phyloP scores from a whole-genome alignment of 2,329 filamentous ascomycete genomes.

The Xylaria multiplex region DNA sequence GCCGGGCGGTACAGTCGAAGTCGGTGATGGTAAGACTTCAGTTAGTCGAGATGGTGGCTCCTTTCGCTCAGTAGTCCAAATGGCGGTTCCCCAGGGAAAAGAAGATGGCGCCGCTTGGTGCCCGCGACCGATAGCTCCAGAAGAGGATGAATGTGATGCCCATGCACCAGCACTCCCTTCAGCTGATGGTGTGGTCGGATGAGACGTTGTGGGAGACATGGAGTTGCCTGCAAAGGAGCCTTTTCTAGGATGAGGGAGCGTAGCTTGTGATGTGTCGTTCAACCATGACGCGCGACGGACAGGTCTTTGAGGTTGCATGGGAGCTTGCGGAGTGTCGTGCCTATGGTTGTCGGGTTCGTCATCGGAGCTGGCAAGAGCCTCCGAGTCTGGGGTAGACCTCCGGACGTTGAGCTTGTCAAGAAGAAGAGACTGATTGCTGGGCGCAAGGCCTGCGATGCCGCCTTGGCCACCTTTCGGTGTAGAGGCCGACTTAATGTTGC shows the following conservation, averaged over 20 bases:
- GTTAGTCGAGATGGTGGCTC: constrained; percentile 78
- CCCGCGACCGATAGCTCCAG: constrained; percentile 59
- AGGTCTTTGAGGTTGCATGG: constrained; percentile 66
- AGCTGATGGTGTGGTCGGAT: constrained; percentile 80
- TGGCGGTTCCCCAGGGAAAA: constrained; percentile 81
- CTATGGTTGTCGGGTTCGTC: constrained; percentile 81
- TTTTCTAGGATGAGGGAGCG: constrained; percentile 72
- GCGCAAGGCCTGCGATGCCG: constrained; percentile 57
- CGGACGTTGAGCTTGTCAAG: constrained; percentile 81
- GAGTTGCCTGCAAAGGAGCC: constrained; percentile 79
- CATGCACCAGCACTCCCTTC: constrained; percentile 68
- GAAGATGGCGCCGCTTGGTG: constrained; percentile 57
- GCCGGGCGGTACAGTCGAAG: constrained; percentile 63
- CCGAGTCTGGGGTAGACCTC: constrained; percentile 91
- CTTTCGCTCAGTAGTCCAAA: constrained; percentile 83
- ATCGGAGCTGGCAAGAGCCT: constrained; percentile 92
- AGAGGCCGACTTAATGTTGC: constrained; percentile 60
- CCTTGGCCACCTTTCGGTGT: constrained; percentile 63
- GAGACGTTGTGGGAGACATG: constrained; percentile 81
- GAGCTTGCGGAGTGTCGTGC: constrained; percentile 61
- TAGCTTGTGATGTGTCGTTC: constrained; percentile 77
- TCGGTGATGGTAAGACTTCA: constrained; percentile 80
- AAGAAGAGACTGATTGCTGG: constrained; percentile 71
- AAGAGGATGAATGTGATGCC: constrained; percentile 63
- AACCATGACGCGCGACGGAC: constrained; percentile 84